Conservation (phyloP, 805 yeast species). For the Candida odintsovae region DNA sequence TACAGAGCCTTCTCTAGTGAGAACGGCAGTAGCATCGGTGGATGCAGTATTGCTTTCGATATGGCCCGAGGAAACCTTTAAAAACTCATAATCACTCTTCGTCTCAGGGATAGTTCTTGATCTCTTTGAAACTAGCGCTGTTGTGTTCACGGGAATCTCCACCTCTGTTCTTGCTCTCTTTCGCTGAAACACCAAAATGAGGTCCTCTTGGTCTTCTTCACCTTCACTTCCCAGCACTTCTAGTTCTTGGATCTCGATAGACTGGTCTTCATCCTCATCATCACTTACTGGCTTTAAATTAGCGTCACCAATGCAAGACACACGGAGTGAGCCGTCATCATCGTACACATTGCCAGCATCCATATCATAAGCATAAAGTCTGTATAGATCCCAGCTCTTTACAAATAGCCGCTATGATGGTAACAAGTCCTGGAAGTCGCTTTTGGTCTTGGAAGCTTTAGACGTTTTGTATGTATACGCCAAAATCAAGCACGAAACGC, state of each 20-base stretch:
- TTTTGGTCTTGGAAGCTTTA: too few relatives aligned
- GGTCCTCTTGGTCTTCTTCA: slow-evolving; percentile 12
- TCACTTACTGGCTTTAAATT: neutral
- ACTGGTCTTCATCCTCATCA: slow-evolving; percentile 1
- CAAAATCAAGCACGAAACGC: too few relatives aligned
- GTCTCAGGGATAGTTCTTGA: neutral
- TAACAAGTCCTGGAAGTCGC: neutral
- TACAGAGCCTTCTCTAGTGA: neutral
- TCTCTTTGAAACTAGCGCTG: neutral
- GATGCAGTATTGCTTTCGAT: neutral
- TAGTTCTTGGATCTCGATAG: slow-evolving; percentile 6
- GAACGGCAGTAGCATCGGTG: neutral
- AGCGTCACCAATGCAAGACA: neutral
- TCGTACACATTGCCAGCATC: neutral
- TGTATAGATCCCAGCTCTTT: neutral
- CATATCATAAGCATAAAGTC: neutral
- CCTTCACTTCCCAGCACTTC: slow-evolving; percentile 19
- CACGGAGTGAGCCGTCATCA: neutral
- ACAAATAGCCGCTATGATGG: neutral
- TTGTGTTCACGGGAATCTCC: slow-evolving; percentile 1
- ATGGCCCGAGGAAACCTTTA: neutral
- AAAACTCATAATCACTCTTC: neutral
- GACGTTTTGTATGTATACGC: too few relatives aligned
- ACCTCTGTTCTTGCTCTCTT: slow-evolving; percentile 2
- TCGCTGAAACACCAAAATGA: slow-evolving; percentile 5